A percentile compares a stretch with the other conserved stretches of the same genome.
phyloP scores from a whole-genome alignment of 306 rosid genomes.

The Corylus heterophylla region DNA sequence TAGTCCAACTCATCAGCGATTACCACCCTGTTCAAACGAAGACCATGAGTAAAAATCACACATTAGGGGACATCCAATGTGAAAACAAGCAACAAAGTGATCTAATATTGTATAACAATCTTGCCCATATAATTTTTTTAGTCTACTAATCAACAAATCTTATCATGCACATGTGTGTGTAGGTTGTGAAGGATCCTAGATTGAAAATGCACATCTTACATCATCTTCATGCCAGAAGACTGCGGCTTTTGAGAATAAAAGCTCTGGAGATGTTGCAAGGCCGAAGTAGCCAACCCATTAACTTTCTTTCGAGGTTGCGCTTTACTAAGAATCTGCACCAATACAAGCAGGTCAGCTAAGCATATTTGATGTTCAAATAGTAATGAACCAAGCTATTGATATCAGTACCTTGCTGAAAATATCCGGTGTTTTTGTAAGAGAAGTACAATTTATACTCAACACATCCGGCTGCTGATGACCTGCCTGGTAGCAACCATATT shows the following conservation, averaged over 20 bases:
- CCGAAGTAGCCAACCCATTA: constrained; percentile 39
- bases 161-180: neutral
- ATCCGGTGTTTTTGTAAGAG: constrained; percentile 69
- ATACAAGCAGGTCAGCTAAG: constrained; percentile 28
- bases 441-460: constrained; percentile 66
- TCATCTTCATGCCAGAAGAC: constrained; percentile 53
- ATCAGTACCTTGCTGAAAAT: constrained; percentile 72
- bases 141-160: neutral
- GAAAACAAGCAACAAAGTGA: constrained; percentile 8
- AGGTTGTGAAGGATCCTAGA: neutral
- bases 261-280: constrained; percentile 77
- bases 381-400: neutral
- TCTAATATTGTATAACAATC: neutral
- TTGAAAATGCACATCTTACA: constrained; percentile 42
- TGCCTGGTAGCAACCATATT: constrained; percentile 33
- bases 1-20: constrained; percentile 93
- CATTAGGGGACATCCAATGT: constrained; percentile 20
- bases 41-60: neutral
- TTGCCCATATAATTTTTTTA: neutral
- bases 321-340: constrained; percentile 59
- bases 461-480: constrained; percentile 61
- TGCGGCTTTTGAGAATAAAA: constrained; percentile 62
- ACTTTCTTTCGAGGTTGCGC: constrained; percentile 40
- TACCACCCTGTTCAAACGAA: constrained; percentile 54
- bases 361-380: neutral